Evolutionary conservation across 2,329 filamentous ascomycete species (phyloP), one percentile per base, ranked within the genome.

Genomic region (Aspergillus alliaceus): DNA sequence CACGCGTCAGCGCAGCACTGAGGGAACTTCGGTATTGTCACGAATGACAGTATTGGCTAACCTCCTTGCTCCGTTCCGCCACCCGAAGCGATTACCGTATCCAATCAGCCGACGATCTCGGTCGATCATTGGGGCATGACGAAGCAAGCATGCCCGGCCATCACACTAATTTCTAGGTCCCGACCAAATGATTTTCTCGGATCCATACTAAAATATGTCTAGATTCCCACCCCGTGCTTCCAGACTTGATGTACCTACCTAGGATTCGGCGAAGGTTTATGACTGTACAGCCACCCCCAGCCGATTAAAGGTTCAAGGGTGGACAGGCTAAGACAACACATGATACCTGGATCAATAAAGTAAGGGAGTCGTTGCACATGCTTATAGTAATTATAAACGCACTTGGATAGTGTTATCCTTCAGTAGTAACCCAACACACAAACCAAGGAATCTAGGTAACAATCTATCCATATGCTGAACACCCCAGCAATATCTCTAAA

Each of bases 111-210:
- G 34, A 54, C 54, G 44, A 55, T 57, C 42, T 53, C 39, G 46
- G 62, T 40, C 60, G 62, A 64, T 64, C 60, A 58, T 57, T 48
- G n/a, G 52, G 56, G 22, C 37, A 54, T 54, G 50, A 59, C 49
- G 54, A 54, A 44, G 50, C 42, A 37, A 44, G 39, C 32, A 52
- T 47, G 51, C 29, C 44, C 44, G 25, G 24, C 24, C 40, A 42
- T 42, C 39, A 25, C 18, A 24, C 39, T 42, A 24, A 27, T 12
- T 25, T n/a, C 22, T 22, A 40, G 6, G 39, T 24, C 24, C 24
- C 14, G 25, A 14, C 40, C n/a, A n/a, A n/a, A 18, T 14, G 4
- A 29, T 25, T 27, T 29, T 27, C 15, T 44, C n/a, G n/a, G 24
- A 27, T n/a, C 15, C 15, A 15, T 27, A 29, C 40, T 44, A 44